Base-by-base conservation (phyloP, 495 filamentous ascomycete species). In the Aspergillus egyptiacus region DNA sequence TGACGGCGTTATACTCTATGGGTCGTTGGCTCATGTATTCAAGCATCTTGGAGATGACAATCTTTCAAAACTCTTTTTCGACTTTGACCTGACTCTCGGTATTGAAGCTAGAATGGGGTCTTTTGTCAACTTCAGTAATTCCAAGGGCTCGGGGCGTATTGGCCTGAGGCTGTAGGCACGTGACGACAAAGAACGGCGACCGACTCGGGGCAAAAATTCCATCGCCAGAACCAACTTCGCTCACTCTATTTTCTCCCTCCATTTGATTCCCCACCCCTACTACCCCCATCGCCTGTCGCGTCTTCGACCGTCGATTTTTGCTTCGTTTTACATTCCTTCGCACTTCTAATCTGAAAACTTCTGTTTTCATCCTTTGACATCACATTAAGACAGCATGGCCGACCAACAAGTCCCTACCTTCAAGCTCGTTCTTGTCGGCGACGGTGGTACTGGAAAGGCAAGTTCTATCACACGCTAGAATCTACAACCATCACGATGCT, bases 371-470 rank as follows among this genome's bases (percentile, higher is more conserved):
- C 31, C 22, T 47, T 45, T 45, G 46, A 57, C 39, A 48, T 63
- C 58, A 62, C 56, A 67, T 60, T n/a, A n/a, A 71, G 58, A 55
- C 49, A 74, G 57, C 66, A 91, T 90, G 84, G 79, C 83, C 55
- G 63, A 64, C 18, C 59, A 71, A 46, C 83, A 40, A 35, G 23
- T 35, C 43, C 78, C 80, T 39, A 96, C 90, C 65, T 97, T 99
- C 82, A 99, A 99, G 88, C 86, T 99, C 64, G 94, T 99, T 60
- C 89, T 99, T 66, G 94, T 99, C 66, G 94, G 94, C 69, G 94
- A 99, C 72, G 94, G 94, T 77, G 94, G 94, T 79, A 99, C 94
- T 66, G 94, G 94, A 75, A 99, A 99, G 89, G 94, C 95, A 75
- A 69, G 80, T 77, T 57, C 14, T 36, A 54, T 53, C 42, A 22